Evolutionary conservation across 148 eudicot species (phyloP), one percentile per base, ranked within the genome.

Genomic region (Camellia lanceoleosa): DNA sequence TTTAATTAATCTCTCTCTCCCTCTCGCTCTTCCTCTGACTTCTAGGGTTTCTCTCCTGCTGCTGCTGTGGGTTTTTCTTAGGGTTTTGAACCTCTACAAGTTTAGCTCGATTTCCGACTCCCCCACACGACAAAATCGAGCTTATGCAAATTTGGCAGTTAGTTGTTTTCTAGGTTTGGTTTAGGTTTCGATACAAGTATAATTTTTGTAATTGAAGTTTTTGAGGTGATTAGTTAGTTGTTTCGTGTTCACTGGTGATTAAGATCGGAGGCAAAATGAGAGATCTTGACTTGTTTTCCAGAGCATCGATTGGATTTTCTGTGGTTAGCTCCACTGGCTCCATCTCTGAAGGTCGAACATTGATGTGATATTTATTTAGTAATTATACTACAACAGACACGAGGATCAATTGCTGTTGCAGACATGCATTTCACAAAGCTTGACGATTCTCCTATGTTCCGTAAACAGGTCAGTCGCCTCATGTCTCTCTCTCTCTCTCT

Each of bases 391-490:
- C 42, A 49, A 8, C 44, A 42, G 19, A 52, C 14, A 62, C 11
- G 74, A 85, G 62, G 77, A 78, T 14, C 73, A 76, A 76, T 79
- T 46, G 52, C 67, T 42, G 71, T 15, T 80, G 42, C 80, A 87
- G 89, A 81, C 80, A 96, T 93, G 97, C 97, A 89, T 88, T 91
- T 93, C 85, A 82, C 89, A 18, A 96, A 96, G 93, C 98, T 96
- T 68, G 99, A 93, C 81, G 99, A 96, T 78, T 96, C 99, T 84
- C 99, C 98, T 70, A 96, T 96, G 99, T 93, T 93, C 80, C 92
- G 99, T 49, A 95, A 96, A 72, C 99, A 96, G 99, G 99, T 93
- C 49, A 52, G 75, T 72, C 52, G 42, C 69, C 71, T 23, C 20
- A 66, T 20, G 61, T 78, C 76, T 63, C 42, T 73, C 60, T 78